Percentiles rank a stretch among this genome's conserved stretches.
These are phyloP conservation scores for Anisodus acutangulus DNA, from an alignment of 257 asterid genomes.

Conservation along the genomic window DNA sequence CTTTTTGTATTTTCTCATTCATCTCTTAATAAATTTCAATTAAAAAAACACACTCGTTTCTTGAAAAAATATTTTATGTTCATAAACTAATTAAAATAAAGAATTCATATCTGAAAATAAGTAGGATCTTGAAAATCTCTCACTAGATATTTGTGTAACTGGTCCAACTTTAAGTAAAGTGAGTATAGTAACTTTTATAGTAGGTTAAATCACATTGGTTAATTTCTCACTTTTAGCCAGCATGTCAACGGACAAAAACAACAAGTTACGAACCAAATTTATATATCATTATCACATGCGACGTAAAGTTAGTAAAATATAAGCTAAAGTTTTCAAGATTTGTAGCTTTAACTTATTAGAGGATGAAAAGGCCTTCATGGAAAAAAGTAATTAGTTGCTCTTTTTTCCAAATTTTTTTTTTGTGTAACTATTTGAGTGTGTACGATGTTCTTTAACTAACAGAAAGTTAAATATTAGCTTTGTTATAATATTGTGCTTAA, in stretches of 20 bases:
- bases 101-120: neutral
- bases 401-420: too few relatives aligned
- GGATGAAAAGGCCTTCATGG: neutral
- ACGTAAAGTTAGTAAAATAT: slow-evolving; percentile 5
- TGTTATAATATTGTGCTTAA: neutral
- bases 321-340: slow-evolving; percentile 15
- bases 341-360: neutral
- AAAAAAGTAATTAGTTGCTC: slow-evolving; percentile 3
- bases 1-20: neutral
- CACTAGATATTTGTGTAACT: slow-evolving; percentile 1
- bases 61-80: too few relatives aligned
- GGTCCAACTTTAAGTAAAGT: slow-evolving; percentile 22
- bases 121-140: neutral
- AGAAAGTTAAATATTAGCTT: neutral
- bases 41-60: neutral
- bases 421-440: neutral
- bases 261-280: neutral
- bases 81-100: neutral
- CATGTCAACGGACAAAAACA: neutral
- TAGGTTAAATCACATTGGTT: slow-evolving; percentile 19
- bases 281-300: slow-evolving; percentile 13
- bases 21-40: neutral
- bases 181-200: neutral
- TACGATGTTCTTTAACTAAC: neutral
- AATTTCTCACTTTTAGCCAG: neutral